Percentiles rank a stretch among this genome's conserved stretches.
phyloP scores from a whole-genome alignment of 202 grass and related monocot genomes.

The Carex sylvatica region DNA sequence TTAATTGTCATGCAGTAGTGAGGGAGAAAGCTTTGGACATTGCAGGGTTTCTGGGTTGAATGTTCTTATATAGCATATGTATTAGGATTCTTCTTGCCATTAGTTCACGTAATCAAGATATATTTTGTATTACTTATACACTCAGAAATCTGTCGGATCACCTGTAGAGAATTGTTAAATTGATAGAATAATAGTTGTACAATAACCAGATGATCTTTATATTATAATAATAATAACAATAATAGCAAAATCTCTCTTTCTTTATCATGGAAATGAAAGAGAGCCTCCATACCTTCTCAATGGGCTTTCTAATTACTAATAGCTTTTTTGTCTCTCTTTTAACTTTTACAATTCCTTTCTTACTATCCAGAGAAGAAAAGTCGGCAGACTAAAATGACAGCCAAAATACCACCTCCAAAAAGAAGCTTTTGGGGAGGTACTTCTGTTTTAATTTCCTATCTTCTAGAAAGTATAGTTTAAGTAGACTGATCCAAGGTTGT shows the following conservation, averaged over 20 bases:
- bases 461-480: slow-evolving; percentile 2
- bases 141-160: not conserved
- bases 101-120: not conserved
- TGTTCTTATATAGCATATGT: slow-evolving; percentile 2
- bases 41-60: not conserved
- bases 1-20: not conserved
- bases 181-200: not conserved
- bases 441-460: slow-evolving; percentile 20
- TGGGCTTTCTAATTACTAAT: not conserved
- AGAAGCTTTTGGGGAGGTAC: slow-evolving; percentile 79
- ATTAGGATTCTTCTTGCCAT: not conserved
- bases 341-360: not conserved
- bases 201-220: not conserved
- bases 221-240: slow-evolving; percentile 1
- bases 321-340: not conserved
- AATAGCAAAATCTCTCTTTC: slow-evolving; percentile 13
- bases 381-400: slow-evolving; percentile 70
- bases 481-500: not conserved
- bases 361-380: slow-evolving; percentile 65
- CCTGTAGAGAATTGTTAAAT: slow-evolving; percentile 1
- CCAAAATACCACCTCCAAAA: slow-evolving; percentile 84
- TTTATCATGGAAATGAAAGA: not conserved
- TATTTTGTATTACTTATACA: not conserved
- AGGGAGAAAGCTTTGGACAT: not conserved
- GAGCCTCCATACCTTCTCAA: not conserved